Evolutionary conservation across 2,329 filamentous ascomycete genomes (phyloP).

Genomic region (Metarhizium album): DNA sequence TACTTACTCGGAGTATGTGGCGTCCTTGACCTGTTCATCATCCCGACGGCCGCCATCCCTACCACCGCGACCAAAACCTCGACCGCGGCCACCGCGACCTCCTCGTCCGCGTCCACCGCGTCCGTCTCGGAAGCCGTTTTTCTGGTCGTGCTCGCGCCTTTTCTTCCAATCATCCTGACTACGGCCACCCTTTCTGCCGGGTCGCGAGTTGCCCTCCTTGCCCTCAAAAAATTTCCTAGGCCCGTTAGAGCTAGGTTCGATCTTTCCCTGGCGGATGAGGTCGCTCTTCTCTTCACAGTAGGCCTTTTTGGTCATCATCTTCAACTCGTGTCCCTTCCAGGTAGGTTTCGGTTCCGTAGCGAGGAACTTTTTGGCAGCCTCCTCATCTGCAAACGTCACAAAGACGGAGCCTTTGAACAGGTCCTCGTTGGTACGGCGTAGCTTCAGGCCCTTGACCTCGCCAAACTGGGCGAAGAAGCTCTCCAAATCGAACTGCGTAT

Average conservation of each 20-base stretch:
- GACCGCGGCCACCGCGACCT: constrained; percentile 30
- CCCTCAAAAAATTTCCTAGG: constrained; percentile 40
- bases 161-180: constrained; percentile 53
- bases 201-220: constrained; percentile 22
- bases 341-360: constrained; percentile 68
- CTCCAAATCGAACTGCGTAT: constrained; percentile 89
- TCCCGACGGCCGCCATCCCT: constrained; percentile 25
- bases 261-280: constrained; percentile 59
- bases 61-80: constrained; percentile 27
- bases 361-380: constrained; percentile 71
- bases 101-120: constrained; percentile 32
- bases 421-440: constrained; percentile 63
- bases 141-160: constrained; percentile 50
- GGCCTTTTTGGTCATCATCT: constrained; percentile 77
- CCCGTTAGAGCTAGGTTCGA: constrained; percentile 43
- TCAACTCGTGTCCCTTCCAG: constrained; percentile 70
- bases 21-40: constrained; percentile 14
- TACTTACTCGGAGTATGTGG: constrained; percentile 24
- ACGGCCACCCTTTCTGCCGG: constrained; percentile 20
- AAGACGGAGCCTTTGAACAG: constrained; percentile 95
- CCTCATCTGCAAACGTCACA: constrained; percentile 77
- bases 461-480: constrained; percentile 79
- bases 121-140: constrained; percentile 44
- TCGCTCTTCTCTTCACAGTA: constrained; percentile 73
- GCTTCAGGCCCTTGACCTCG: constrained; percentile 69